Base-by-base conservation (phyloP, 305 asterid species). In the Solanum aculeatissimum region DNA sequence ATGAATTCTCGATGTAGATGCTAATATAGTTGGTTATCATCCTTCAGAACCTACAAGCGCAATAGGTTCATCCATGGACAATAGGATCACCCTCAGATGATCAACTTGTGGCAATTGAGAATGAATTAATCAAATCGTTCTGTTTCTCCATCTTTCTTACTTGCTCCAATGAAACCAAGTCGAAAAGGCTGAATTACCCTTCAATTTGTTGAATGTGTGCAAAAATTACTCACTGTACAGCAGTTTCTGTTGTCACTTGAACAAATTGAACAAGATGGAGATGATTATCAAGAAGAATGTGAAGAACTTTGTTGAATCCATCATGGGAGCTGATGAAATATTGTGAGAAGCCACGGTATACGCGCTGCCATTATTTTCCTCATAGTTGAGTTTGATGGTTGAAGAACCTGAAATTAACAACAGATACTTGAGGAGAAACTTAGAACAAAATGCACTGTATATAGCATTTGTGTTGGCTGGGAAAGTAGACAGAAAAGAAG, bases 351-450 rank as follows among this genome's bases (percentile, higher is more conserved):
- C 85, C 69, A 90, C 90, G 0, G 83, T 12, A 81, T 87, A 87
- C 11, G 32, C 87, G 38, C 80, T 74, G 27, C 86, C 90, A 1
- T 90, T 70, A 63, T 19, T 85, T 42, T 83, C 90, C 47, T 90
- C 92, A 53, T 53, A 53, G 19, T 54, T 80, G 81, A 90, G 85
- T 84, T 87, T 87, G 87, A 90, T 87, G 84, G 84, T 88, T 32
- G 92, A 87, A 87, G 92, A 90, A 79, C 92, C 91, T 88, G 89
- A 66, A 54, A 81, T 45, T 40, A 84, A 51, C 63, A 51, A 43
- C 21, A 12, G 12, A 81, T 29, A 54, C 13, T 38, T 54, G 18
- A 65, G 21, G 84, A 23, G 81, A 55, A 29, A 29, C n/a, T 16
- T 29, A n/a, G 32, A 47, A 25, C 13, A 18, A n/a, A n/a, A 19